These are phyloP conservation scores for Barnettozyma wickerhamii DNA, from an alignment of 805 yeast genomes.

Conservation along the genomic window DNA sequence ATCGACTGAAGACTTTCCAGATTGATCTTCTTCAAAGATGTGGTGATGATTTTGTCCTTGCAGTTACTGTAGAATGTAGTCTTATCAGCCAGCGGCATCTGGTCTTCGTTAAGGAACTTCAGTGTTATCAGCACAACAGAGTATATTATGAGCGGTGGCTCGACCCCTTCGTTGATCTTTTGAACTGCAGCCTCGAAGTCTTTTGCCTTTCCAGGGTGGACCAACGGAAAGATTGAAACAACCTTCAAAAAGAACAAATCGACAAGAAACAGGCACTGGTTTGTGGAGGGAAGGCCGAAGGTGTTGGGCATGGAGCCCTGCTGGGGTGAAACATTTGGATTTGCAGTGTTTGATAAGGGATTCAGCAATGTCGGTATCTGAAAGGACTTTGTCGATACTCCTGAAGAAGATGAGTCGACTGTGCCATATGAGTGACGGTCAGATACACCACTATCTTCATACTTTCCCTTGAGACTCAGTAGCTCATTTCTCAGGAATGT, in stretches of 20 bases:
- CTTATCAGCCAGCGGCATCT: slow-evolving; percentile 13
- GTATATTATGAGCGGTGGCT: slow-evolving; percentile 18
- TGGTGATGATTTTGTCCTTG: slow-evolving; percentile 19
- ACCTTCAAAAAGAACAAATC: slow-evolving; percentile 19
- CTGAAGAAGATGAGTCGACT: slow-evolving; percentile 4
- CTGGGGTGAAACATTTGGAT: neutral
- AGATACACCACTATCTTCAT: neutral
- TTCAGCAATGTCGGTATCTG: slow-evolving; percentile 19
- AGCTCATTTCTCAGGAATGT: slow-evolving; percentile 7
- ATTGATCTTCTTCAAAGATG: slow-evolving; percentile 18
- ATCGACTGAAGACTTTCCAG: slow-evolving; percentile 21
- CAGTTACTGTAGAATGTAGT: slow-evolving; percentile 11
- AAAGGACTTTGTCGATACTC: slow-evolving; percentile 4
- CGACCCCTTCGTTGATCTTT: slow-evolving; percentile 7
- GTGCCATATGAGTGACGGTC: slow-evolving; percentile 1
- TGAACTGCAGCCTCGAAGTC: slow-evolving; percentile 9
- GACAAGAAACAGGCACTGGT: slow-evolving; percentile 14
- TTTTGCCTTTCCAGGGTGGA: slow-evolving; percentile 18
- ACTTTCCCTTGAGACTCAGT: neutral
- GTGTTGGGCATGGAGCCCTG: too few relatives aligned
- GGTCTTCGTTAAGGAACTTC: slow-evolving; percentile 19
- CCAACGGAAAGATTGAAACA: slow-evolving; percentile 19
- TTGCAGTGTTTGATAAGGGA: slow-evolving; percentile 5
- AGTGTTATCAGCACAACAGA: slow-evolving; percentile 19
- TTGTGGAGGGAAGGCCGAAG: slow-evolving; percentile 14